Conservation (phyloP, 2,329 filamentous ascomycete species). For the Botrytis medusae region DNA sequence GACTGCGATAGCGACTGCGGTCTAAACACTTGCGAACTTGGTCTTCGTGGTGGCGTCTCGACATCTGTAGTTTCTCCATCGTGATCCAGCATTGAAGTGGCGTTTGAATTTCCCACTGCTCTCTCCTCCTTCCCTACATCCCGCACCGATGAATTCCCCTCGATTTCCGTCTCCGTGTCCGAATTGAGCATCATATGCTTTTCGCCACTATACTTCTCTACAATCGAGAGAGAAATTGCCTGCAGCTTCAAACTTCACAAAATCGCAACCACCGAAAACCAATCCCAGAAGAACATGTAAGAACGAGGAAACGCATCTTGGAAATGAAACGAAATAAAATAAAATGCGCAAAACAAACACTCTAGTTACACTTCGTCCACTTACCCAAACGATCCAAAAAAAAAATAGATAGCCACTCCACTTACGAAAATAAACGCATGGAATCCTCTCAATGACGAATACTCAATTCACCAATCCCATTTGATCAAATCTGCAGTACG, state of each 20-base stretch:
- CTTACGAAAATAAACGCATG: neutral
- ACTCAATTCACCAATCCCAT: neutral
- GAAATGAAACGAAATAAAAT: neutral
- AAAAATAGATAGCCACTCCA: neutral
- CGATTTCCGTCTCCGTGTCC: constrained; percentile 1
- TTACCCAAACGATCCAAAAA: neutral
- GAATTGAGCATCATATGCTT: constrained; percentile 11
- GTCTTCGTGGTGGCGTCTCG: constrained; percentile 7
- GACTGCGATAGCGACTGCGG: neutral
- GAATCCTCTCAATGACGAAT: neutral
- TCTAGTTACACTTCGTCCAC: neutral
- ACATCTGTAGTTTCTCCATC: constrained; percentile 12
- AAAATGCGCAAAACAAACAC: neutral
- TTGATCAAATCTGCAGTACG: neutral
- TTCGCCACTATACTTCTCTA: neutral
- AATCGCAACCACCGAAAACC: neutral
- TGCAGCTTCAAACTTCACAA: neutral
- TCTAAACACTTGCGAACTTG: neutral
- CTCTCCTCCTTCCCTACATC: constrained; percentile 10
- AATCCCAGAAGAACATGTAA: neutral
- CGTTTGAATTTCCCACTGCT: neutral
- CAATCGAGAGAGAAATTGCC: neutral
- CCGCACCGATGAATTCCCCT: neutral
- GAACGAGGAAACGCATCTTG: neutral
- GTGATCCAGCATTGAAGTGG: neutral